Base-by-base conservation (phyloP, 306 rosid genomes). In the Senna siamea region DNA sequence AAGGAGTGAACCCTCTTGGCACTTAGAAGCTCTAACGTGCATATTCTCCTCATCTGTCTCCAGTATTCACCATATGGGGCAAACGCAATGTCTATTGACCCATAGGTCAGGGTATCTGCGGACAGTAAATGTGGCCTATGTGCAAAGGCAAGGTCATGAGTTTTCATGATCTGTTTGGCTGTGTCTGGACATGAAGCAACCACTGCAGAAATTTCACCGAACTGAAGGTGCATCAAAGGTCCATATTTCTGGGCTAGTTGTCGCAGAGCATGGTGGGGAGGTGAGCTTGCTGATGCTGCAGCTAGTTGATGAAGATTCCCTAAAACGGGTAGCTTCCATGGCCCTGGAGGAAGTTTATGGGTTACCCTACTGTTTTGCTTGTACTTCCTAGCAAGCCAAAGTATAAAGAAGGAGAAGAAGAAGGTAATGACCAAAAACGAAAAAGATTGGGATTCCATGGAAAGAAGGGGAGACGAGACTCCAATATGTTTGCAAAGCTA, bases 31-130 rank as follows among this genome's bases (percentile, higher is more conserved):
- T 79, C 84, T 1, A 44, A 6, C 0, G 18, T 53, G 51, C 77
- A 81, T 12, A 85, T 41, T 57, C 72, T 85, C 30, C 75, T 54
- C 41, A 71, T 79, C 48, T 85, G 81, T 69, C 84, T 78, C 81
- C 82, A 81, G 40, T 85, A 75, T 35, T 78, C 72, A 20, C 80
- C 75, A 5, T 61, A 58, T 2, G 79, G 79, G 15, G 84, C 28
- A 50, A 54, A 72, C 9, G 9, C 69, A 43, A 81, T 67, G 19
- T 72, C 66, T 18, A 69, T 22, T 9, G 53, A 2, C 4, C 18
- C 62, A 3, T 83, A 71, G 20, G 44, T 5, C 48, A 72, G 0
- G 7, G 4, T 5, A 4, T 37, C 40, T 2, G 40, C 6, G 7
- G 40, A 37, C 40, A 37, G 46, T 9, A n/a, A 20, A 22, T 66